Conservation (phyloP, 148 eudicot species). For the Diospyros kaki region DNA sequence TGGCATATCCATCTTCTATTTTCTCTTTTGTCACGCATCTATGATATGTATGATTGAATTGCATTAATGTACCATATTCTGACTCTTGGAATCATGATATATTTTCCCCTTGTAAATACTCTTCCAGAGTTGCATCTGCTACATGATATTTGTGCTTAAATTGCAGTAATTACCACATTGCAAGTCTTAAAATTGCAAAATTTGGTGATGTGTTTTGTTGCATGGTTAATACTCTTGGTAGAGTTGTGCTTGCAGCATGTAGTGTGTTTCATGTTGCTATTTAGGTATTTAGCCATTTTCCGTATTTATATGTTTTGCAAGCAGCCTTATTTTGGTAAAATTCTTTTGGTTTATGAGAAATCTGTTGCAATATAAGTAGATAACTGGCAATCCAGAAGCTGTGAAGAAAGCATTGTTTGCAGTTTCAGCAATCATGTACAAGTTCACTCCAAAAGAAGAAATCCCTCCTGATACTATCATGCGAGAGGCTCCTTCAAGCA, state of each 20-base stretch:
- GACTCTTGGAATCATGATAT: too few species aligned
- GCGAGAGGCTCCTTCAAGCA: slow-evolving; percentile 69
- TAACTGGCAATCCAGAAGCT: slow-evolving; percentile 76
- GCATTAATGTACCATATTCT: too few species aligned
- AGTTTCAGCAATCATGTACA: slow-evolving; percentile 86
- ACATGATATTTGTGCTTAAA: too few species aligned
- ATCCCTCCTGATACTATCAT: slow-evolving; percentile 68
- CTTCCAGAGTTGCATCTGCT: too few species aligned
- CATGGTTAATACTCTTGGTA: not conserved
- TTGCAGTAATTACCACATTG: too few species aligned
- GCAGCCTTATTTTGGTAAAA: not conserved
- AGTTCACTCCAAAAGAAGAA: slow-evolving; percentile 75
- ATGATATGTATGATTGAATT: too few species aligned
- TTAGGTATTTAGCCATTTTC: too few species aligned
- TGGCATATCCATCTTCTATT: too few species aligned
- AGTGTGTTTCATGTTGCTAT: not conserved
- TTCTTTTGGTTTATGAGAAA: not conserved
- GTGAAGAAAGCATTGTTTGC: slow-evolving; percentile 85
- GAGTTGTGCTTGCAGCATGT: not conserved
- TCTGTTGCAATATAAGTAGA: slow-evolving; percentile 32
- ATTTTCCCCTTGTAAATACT: too few species aligned
- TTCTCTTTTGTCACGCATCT: too few species aligned
- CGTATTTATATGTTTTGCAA: not conserved
- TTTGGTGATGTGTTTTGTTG: not conserved
- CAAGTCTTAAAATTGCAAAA: not conserved